Conservation (phyloP, 1,284 basidiomycete genomes). For the Irpex sp. region DNA sequence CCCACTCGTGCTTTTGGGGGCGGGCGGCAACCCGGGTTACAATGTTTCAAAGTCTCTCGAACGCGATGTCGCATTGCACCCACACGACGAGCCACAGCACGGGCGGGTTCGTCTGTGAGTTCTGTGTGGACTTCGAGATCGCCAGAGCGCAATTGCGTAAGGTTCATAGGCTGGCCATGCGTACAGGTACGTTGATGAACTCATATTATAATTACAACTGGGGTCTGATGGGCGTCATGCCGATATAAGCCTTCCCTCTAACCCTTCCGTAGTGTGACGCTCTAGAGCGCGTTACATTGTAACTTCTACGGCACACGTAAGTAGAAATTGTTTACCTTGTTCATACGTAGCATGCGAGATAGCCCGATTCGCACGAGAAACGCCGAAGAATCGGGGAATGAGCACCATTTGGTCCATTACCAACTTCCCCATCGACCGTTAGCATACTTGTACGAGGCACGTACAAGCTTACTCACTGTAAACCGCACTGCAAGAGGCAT, state of each 20-base stretch:
- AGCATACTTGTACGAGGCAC: not conserved
- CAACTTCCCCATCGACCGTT: not conserved
- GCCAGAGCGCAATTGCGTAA: not conserved
- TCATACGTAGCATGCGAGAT: not conserved
- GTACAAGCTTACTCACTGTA: no score
- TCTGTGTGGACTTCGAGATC: not conserved
- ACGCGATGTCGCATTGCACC: not conserved
- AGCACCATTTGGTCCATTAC: not conserved
- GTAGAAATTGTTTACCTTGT: not conserved
- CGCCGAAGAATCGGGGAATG: not conserved
- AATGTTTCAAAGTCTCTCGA: not conserved
- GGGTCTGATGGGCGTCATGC: not conserved
- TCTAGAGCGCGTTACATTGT: not conserved
- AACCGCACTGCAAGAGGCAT: no score
- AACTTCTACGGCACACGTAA: not conserved
- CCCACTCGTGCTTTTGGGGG: no score
- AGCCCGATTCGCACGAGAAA: not conserved
- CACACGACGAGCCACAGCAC: not conserved
- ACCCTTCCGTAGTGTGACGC: not conserved
- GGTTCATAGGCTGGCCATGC: not conserved
- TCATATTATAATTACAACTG: not conserved
- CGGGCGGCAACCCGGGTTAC: not conserved
- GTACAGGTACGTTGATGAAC: not conserved
- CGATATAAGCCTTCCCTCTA: not conserved
- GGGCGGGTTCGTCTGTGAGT: not conserved